Percentiles rank a stretch among this genome's conserved stretches.
These are phyloP conservation scores for Talaromyces sp. DNA, from an alignment of 2,329 filamentous ascomycete species.

Conservation along the genomic window DNA sequence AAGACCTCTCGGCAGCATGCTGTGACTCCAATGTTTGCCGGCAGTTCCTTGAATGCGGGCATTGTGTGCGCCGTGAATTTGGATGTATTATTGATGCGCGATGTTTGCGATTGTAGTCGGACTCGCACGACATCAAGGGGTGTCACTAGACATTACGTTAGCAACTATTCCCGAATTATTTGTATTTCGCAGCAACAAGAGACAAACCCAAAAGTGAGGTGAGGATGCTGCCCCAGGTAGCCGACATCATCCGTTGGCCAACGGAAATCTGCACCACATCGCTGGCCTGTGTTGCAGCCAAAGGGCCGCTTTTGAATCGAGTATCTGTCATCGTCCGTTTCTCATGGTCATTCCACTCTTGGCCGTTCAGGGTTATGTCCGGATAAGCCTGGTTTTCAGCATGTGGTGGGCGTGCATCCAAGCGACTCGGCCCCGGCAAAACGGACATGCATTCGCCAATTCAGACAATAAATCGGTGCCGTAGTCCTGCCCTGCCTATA, in stretches of 20 bases:
- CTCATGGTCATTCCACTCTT: constrained; percentile 27
- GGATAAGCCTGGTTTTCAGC: not conserved
- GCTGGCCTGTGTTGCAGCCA: constrained; percentile 13
- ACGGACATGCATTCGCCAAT: constrained; percentile 22
- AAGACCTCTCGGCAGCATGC: constrained; percentile 96
- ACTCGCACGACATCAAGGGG: constrained; percentile 96
- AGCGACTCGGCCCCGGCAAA: constrained; percentile 14
- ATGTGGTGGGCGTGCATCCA: constrained; percentile 18
- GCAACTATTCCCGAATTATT: constrained; percentile 8
- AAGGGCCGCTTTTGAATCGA: constrained; percentile 19
- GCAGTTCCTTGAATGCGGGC: constrained; percentile 60
- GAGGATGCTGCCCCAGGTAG: constrained; percentile 81
- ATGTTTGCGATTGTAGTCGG: constrained; percentile 78
- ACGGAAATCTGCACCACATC: constrained; percentile 60
- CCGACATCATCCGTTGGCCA: constrained; percentile 89
- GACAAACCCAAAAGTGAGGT: constrained; percentile 78
- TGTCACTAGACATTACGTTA: constrained; percentile 58
- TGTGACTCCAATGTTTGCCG: constrained; percentile 82
- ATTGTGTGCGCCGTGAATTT: constrained; percentile 48
- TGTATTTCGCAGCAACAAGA: not conserved
- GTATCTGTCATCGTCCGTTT: constrained; percentile 27
- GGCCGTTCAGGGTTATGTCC: not conserved
- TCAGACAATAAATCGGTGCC: not conserved
- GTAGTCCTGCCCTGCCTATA: not conserved
- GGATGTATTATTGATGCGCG: constrained; percentile 49